Evolutionary conservation across 257 asterid genomes (phyloP).

Genomic region (Cinchona pubescens): DNA sequence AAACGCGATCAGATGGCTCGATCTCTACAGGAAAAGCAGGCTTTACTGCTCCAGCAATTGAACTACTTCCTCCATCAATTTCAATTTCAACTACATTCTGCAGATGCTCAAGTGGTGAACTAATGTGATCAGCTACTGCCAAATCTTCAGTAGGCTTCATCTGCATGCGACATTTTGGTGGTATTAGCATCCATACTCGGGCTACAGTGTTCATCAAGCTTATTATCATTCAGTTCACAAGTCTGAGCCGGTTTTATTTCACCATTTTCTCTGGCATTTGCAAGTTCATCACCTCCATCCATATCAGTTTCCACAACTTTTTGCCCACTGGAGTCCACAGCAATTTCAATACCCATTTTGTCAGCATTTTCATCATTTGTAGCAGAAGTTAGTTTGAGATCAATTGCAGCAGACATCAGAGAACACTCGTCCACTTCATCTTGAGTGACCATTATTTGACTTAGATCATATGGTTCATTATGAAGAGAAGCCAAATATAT

Average conservation of each 20-base stretch:
- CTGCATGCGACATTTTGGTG: slow-evolving; percentile 23
- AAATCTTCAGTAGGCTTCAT: slow-evolving; percentile 23
- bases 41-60: slow-evolving; percentile 27
- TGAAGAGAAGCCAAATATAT: slow-evolving; percentile 56
- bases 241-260: slow-evolving; percentile 27
- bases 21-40: slow-evolving; percentile 16
- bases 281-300: slow-evolving; percentile 28
- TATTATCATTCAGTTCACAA: slow-evolving; percentile 28
- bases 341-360: slow-evolving; percentile 19
- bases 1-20: slow-evolving; percentile 24
- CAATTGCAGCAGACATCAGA: slow-evolving; percentile 30
- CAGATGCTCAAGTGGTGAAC: slow-evolving; percentile 26
- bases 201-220: slow-evolving; percentile 28
- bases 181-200: slow-evolving; percentile 17
- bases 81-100: slow-evolving; percentile 36
- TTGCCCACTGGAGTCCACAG: slow-evolving; percentile 23
- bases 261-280: slow-evolving; percentile 31
- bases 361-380: slow-evolving; percentile 34
- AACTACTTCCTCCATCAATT: slow-evolving; percentile 20
- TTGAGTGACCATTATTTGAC: slow-evolving; percentile 43
- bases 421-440: slow-evolving; percentile 34
- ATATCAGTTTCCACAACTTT: slow-evolving; percentile 22
- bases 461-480: slow-evolving; percentile 53
- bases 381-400: slow-evolving; percentile 29
- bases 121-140: slow-evolving; percentile 21